Evolutionary conservation across 148 eudicot species (phyloP).

Genomic region (Chenopodium suecicum): DNA sequence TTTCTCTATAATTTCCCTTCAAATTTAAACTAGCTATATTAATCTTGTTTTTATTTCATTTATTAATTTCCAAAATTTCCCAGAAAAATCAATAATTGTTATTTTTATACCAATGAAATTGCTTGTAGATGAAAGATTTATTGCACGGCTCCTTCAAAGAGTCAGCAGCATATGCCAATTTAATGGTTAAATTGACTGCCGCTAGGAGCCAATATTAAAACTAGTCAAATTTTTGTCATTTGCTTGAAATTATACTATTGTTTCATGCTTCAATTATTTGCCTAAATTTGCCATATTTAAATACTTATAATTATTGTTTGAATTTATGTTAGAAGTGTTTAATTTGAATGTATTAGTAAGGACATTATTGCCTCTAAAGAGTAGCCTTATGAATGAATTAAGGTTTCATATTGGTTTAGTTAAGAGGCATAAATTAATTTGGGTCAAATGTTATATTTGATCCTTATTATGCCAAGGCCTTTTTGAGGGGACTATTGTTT

Average conservation of each 20-base stretch:
- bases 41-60: background rate
- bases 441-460: conserved; percentile 24
- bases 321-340: too few relatives aligned
- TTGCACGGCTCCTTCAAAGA: conserved; percentile 29
- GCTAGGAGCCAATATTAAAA: conserved; percentile 37
- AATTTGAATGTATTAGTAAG: background rate
- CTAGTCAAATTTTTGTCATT: conserved; percentile 18
- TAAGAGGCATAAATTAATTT: conserved; percentile 24
- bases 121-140: too few relatives aligned
- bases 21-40: conserved; percentile 57
- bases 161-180: conserved; percentile 42
- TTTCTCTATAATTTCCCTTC: conserved; percentile 27
- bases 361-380: conserved; percentile 33
- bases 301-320: too few relatives aligned
- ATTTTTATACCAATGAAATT: too few relatives aligned
- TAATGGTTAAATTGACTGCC: conserved; percentile 44
- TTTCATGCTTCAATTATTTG: conserved; percentile 37
- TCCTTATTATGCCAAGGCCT: conserved; percentile 16
- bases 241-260: conserved; percentile 29
- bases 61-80: background rate
- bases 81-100: too few relatives aligned
- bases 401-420: conserved; percentile 32
- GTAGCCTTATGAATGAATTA: conserved; percentile 27
- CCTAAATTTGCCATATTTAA: conserved; percentile 8
- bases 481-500: conserved; percentile 12